Conservation (phyloP, 2,329 filamentous ascomycete species). For the Aspergillus ochraceoroseus region DNA sequence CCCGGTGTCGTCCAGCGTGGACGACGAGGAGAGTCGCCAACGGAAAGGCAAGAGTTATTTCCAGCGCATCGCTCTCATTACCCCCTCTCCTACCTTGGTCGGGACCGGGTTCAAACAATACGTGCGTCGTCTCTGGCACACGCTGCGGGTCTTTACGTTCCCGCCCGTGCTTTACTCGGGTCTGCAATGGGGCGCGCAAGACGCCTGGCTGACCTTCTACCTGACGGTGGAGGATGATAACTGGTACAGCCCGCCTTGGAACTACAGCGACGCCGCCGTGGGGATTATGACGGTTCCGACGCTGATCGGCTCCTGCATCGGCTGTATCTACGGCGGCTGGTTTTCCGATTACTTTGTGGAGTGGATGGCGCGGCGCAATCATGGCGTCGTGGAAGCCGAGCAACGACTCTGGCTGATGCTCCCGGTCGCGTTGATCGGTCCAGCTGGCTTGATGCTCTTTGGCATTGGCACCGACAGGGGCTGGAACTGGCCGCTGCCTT, state of each 20-base stretch:
- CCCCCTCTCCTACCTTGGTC: conserved; percentile 4
- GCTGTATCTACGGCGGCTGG: not conserved
- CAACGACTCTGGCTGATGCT: conserved; percentile 38
- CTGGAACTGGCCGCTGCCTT: conserved; percentile 7
- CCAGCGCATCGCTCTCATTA: conserved; percentile 4
- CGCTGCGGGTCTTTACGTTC: conserved; percentile 25
- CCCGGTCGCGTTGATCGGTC: conserved; percentile 12
- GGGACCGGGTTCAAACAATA: not conserved
- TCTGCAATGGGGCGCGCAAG: conserved; percentile 38
- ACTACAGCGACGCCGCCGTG: conserved; percentile 37
- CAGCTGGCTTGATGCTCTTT: conserved; percentile 25
- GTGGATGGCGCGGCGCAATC: conserved; percentile 34
- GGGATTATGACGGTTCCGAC: conserved; percentile 40
- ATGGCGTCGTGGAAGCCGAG: conserved; percentile 45
- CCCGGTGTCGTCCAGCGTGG: not conserved
- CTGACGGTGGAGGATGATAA: conserved; percentile 35
- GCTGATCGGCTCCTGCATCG: conserved; percentile 35
- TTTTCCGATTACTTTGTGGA: conserved; percentile 39
- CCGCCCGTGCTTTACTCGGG: conserved; percentile 50
- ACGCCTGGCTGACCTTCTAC: conserved; percentile 40
- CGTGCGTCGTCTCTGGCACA: not conserved
- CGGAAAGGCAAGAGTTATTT: not conserved
- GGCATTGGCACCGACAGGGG: conserved; percentile 11
- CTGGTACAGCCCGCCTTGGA: conserved; percentile 40
- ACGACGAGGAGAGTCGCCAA: not conserved